Conservation (phyloP, 352 stramenopile species). For the Phytophthora constricta region DNA sequence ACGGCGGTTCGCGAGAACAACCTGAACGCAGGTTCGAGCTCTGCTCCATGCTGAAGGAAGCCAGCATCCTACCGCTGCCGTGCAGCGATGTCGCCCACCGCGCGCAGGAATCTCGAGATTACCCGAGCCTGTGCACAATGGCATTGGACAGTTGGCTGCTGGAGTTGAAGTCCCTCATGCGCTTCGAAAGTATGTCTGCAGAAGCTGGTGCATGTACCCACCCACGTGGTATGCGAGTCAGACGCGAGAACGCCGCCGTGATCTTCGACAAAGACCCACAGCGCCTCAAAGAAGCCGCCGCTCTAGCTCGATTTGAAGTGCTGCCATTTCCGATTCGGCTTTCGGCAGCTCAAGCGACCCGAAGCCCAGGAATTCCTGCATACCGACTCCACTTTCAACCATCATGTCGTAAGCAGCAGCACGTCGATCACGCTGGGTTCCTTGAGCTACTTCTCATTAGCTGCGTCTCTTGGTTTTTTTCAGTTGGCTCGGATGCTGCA, state of each 20-base stretch:
- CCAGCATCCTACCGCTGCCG: too few relatives aligned
- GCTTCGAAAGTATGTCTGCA: too few relatives aligned
- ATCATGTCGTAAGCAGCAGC: conserved; percentile 16
- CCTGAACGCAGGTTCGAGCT: not conserved
- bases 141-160: not conserved
- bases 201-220: not conserved
- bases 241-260: not conserved
- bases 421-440: not conserved
- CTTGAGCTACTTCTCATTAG: too few relatives aligned
- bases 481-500: conserved; percentile 21
- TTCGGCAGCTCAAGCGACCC: conserved; percentile 10
- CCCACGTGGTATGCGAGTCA: too few relatives aligned
- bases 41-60: not conserved
- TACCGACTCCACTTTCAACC: not conserved
- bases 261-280: not conserved
- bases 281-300: not conserved
- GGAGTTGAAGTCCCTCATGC: not conserved
- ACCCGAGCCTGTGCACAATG: too few relatives aligned
- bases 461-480: not conserved
- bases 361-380: too few relatives aligned
- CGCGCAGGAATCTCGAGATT: too few relatives aligned
- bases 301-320: conserved; percentile 5
- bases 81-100: too few relatives aligned
- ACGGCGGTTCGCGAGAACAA: not conserved
- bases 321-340: conserved; percentile 14